Evolutionary conservation across 1,284 basidiomycete genomes (phyloP).

Genomic region (Irpex rosettiformis): DNA sequence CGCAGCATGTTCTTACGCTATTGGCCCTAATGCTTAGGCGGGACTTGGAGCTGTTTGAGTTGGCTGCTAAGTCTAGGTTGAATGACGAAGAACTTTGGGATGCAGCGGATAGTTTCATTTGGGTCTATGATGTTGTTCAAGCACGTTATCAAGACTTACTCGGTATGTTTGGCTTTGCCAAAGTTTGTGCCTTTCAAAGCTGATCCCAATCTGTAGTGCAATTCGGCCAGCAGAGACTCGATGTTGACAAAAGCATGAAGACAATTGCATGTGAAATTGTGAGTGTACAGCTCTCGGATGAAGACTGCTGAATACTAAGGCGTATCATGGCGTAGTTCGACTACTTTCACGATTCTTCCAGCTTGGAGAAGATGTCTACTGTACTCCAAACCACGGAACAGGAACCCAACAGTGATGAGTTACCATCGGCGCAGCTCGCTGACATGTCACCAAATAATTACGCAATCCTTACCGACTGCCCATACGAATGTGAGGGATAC

Average conservation of each 20-base stretch:
- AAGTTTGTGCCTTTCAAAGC: background rate
- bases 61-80: constrained; percentile 17
- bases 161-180: background rate
- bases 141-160: constrained; percentile 2
- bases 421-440: background rate
- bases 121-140: constrained; percentile 10
- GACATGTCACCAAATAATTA: background rate
- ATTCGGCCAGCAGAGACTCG: constrained; percentile 13
- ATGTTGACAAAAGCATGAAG: constrained; percentile 12
- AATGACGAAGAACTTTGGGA: constrained; percentile 11
- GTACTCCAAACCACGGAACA: constrained; percentile 6
- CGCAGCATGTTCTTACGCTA: constrained; percentile 22
- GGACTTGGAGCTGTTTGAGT: constrained; percentile 22
- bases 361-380: constrained; percentile 10
- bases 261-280: constrained; percentile 17
- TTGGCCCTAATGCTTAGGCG: constrained; percentile 23
- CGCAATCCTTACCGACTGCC: background rate
- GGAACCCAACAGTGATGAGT: constrained; percentile 2
- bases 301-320: background rate
- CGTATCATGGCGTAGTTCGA: constrained; percentile 12
- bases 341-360: constrained; percentile 7
- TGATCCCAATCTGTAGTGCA: constrained; percentile 2
- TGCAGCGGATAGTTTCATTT: constrained; percentile 4
- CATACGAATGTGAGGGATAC: background rate
- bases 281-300: background rate